Evolutionary conservation across 2,329 filamentous ascomycete genomes (phyloP).

Genomic region (Ampelomyces quisqualis): DNA sequence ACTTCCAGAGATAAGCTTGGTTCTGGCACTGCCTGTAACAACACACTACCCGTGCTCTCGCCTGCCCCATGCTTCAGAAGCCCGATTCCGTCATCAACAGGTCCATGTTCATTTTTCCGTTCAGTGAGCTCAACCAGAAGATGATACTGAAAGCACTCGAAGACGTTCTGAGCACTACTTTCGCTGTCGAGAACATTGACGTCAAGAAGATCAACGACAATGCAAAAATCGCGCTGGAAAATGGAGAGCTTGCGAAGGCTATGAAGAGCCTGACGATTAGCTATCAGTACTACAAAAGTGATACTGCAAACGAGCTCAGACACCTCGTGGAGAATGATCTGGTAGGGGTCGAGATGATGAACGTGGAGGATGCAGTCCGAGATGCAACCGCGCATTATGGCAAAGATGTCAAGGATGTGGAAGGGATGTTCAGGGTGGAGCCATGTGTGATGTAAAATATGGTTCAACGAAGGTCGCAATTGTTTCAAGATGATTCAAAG

Average conservation of each 20-base stretch:
- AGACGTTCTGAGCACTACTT: conserved; percentile 18
- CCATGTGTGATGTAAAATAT: conserved; percentile 26
- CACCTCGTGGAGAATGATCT: conserved; percentile 32
- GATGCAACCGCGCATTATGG: conserved; percentile 29
- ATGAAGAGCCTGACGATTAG: conserved; percentile 35
- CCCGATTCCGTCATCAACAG: conserved; percentile 27
- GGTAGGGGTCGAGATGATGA: conserved; percentile 24
- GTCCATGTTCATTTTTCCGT: conserved; percentile 32
- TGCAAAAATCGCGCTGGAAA: conserved; percentile 28
- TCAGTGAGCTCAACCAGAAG: conserved; percentile 31
- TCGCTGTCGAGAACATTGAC: conserved; percentile 30
- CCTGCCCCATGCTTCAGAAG: conserved; percentile 36
- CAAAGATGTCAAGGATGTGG: conserved; percentile 23
- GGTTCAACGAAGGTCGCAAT: too few relatives aligned
- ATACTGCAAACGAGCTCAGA: conserved; percentile 28
- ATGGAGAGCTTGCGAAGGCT: conserved; percentile 27
- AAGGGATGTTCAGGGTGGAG: conserved; percentile 33
- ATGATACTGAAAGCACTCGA: conserved; percentile 29
- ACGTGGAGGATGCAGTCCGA: conserved; percentile 31
- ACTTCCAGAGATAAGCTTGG: too few relatives aligned
- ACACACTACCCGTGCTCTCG: too few relatives aligned
- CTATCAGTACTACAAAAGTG: conserved; percentile 39
- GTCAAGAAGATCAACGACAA: conserved; percentile 32
- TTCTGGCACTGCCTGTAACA: too few relatives aligned
- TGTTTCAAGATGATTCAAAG: too few relatives aligned